Percentiles rank a stretch among this genome's conserved stretches.
Evolutionary conservation across 768 basidiomycete species (phyloP).

Genomic region (Xerocomellus dryophilus): DNA sequence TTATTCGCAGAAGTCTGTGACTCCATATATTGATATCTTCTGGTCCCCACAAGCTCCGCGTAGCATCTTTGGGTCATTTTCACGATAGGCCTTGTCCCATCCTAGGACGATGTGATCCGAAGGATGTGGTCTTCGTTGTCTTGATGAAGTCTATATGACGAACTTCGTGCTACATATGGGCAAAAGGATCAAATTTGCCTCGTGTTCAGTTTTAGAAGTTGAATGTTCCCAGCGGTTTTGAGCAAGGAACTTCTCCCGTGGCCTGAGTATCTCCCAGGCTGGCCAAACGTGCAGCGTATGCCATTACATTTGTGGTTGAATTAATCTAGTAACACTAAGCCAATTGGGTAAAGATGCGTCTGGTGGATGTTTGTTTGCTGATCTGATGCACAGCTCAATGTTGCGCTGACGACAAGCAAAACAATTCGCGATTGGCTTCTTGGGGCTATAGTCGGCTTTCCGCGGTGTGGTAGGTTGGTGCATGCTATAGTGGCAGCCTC

Average conservation of each 20-base stretch:
- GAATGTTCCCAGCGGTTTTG: neutral
- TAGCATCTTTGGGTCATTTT: slow-evolving; percentile 7
- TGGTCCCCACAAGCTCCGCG: slow-evolving; percentile 21
- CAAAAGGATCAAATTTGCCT: slow-evolving; percentile 10
- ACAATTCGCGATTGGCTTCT: slow-evolving; percentile 7
- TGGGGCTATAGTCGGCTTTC: slow-evolving; percentile 22
- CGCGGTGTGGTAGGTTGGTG: slow-evolving; percentile 18
- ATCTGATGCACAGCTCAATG: slow-evolving; percentile 6
- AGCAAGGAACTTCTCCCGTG: slow-evolving; percentile 3
- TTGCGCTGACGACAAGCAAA: slow-evolving; percentile 9
- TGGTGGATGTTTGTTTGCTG: slow-evolving; percentile 3
- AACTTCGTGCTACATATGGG: slow-evolving; percentile 1
- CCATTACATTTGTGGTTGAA: neutral
- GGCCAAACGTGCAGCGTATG: neutral
- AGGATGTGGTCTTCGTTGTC: slow-evolving; percentile 10
- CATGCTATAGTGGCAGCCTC: neutral
- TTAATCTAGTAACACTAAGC: neutral
- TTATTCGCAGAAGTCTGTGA: slow-evolving; percentile 1
- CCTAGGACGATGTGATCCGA: slow-evolving; percentile 9
- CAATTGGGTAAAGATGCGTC: neutral
- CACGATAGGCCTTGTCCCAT: neutral
- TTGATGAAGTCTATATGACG: slow-evolving; percentile 15
- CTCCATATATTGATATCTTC: slow-evolving; percentile 6
- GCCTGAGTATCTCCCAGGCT: neutral
- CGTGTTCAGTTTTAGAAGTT: slow-evolving; percentile 12